Evolutionary conservation across 306 rosid species (phyloP), one percentile per base, ranked within the genome.

Genomic region (Argentina anserina): DNA sequence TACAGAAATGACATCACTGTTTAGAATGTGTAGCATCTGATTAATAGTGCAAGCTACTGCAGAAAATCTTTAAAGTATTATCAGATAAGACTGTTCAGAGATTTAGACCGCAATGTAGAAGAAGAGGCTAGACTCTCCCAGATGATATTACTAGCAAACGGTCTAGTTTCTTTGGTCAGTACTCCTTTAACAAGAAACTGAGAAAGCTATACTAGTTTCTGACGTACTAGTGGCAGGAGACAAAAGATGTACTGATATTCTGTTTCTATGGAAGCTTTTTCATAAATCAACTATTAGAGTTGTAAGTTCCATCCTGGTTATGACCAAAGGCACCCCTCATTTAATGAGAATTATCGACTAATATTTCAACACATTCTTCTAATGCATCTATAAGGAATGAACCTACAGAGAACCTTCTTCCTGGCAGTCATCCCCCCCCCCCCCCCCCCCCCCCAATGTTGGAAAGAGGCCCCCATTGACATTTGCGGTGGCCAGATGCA

Each of bases 401-500:
- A 71, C 75, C 75, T 7, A 61, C 65, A 49, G 67, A 77, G 46
- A 70, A 20, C 49, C 49, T 70, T 36, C 72, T 60, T 72, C 63
- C 61, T 40, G 60, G 85, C 80, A 81, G 64, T 73, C n/a, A n/a
- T n/a, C n/a, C n/a, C n/a, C n/a, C n/a, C n/a, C n/a, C n/a, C n/a
- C n/a, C n/a, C n/a, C n/a, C n/a, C n/a, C n/a, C n/a, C n/a, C 68
- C 74, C 71, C 76, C 64, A 76, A 64, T 2, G 71, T 50, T 60
- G 67, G 67, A 72, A 46, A 53, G 78, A 39, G 74, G 64, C 37
- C 52, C 12, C n/a, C 65, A 70, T 4, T 70, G 74, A 53, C 47
- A 55, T 50, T 66, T 70, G 5, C 65, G 66, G 78, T 70, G 55
- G 73, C 73, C 78, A 76, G 81, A 46, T 40, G 75, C 43, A 67